phyloP scores from a whole-genome alignment of 2,329 filamentous ascomycete genomes.

The Fusarium gaditjirri region DNA sequence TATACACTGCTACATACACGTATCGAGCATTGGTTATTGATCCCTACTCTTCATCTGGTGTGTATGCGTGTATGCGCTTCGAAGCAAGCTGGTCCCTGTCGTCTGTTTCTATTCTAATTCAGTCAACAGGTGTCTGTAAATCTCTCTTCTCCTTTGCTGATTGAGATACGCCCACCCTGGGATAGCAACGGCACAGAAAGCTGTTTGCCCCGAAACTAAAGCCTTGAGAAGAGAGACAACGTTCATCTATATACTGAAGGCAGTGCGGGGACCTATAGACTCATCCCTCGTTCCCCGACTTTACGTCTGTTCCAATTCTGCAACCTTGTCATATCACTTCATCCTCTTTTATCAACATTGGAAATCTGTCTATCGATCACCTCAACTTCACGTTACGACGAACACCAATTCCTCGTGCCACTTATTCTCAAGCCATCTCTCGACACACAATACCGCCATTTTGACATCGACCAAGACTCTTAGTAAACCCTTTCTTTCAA shows the following conservation, averaged over 20 bases:
- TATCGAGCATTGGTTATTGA: slow-evolving; percentile 37
- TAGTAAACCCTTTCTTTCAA: slow-evolving; percentile 1
- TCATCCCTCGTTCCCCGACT: slow-evolving; percentile 36
- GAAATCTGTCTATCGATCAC: slow-evolving; percentile 21
- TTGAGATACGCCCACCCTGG: slow-evolving; percentile 39
- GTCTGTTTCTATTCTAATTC: slow-evolving; percentile 36
- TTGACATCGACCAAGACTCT: slow-evolving; percentile 3
- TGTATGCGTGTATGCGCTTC: slow-evolving; percentile 35
- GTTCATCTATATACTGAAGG: slow-evolving; percentile 21
- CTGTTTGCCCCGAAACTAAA: slow-evolving; percentile 38
- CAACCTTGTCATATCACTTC: slow-evolving; percentile 39
- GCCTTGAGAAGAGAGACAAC: slow-evolving; percentile 45
- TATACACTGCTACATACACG: slow-evolving; percentile 24
- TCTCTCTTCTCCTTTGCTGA: slow-evolving; percentile 36
- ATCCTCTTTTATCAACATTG: slow-evolving; percentile 31
- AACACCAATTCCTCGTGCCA: slow-evolving; percentile 3
- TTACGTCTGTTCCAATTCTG: slow-evolving; percentile 37
- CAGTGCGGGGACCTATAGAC: slow-evolving; percentile 40
- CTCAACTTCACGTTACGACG: slow-evolving; percentile 10
- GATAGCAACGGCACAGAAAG: slow-evolving; percentile 34
- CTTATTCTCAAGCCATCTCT: slow-evolving; percentile 3
- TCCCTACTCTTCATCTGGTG: slow-evolving; percentile 40
- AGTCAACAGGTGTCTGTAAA: slow-evolving; percentile 29
- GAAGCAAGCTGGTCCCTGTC: slow-evolving; percentile 37
- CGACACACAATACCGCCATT: slow-evolving; percentile 3